phyloP scores from a whole-genome alignment of 768 basidiomycete genomes.

The Hygrocybe coccinea region DNA sequence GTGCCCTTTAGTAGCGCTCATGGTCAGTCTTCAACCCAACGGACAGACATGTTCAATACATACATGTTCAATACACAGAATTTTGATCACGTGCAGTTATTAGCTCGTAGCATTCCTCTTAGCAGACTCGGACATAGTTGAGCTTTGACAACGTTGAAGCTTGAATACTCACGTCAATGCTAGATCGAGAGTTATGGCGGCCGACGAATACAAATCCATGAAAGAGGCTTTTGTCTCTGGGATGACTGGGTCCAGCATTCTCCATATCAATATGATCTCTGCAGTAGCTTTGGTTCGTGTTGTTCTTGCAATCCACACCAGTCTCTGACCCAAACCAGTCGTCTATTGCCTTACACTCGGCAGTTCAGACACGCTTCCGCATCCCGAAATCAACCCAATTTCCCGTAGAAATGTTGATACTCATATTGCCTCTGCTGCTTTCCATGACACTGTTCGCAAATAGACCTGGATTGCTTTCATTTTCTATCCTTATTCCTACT shows the following conservation, averaged over 20 bases:
- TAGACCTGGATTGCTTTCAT: constrained; percentile 47
- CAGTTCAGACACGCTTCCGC: constrained; percentile 47
- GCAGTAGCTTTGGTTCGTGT: constrained; percentile 48
- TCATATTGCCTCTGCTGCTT: constrained; percentile 74
- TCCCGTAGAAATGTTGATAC: constrained; percentile 53
- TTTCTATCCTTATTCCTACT: constrained; percentile 44
- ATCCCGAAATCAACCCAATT: constrained; percentile 35
- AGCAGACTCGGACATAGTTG: too few species aligned
- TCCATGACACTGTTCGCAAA: constrained; percentile 74
- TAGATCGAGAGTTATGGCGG: neutral
- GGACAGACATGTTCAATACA: too few species aligned
- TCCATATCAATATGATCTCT: constrained; percentile 58
- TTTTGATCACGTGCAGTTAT: too few species aligned
- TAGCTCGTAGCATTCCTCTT: too few species aligned
- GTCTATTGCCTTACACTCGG: constrained; percentile 67
- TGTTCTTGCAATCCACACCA: neutral
- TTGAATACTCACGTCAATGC: too few species aligned
- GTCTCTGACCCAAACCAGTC: constrained; percentile 38
- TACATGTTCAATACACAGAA: too few species aligned
- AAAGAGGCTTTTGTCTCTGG: constrained; percentile 76
- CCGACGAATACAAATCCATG: constrained; percentile 50
- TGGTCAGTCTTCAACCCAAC: too few species aligned
- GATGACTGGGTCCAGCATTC: constrained; percentile 57
- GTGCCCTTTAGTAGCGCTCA: too few species aligned
- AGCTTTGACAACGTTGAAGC: too few species aligned